phyloP scores from a whole-genome alignment of 768 basidiomycete genomes.

The Rhodotorula graminis region DNA sequence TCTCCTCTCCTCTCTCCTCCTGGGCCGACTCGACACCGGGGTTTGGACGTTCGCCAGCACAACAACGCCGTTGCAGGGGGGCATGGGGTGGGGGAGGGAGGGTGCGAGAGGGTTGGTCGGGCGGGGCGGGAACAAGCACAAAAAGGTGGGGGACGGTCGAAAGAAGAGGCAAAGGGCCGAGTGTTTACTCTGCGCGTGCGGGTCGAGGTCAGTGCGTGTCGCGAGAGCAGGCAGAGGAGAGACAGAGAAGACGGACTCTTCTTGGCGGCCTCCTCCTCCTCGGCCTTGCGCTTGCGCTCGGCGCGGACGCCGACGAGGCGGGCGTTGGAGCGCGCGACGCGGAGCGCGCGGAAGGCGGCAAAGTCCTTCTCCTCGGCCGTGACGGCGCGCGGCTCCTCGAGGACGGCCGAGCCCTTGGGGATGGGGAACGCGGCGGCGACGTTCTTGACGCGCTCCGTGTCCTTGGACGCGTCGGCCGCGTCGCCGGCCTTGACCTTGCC shows the following conservation, averaged over 20 bases:
- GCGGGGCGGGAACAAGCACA: not conserved
- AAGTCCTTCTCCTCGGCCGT: constrained; percentile 82
- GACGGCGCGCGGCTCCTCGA: constrained; percentile 88
- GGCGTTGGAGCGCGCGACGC: constrained; percentile 70
- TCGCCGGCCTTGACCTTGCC: constrained; percentile 90
- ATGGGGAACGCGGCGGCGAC: constrained; percentile 56
- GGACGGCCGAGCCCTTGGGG: constrained; percentile 57
- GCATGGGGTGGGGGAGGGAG: not conserved
- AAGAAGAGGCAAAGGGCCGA: not conserved
- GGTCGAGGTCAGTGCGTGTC: too few species aligned
- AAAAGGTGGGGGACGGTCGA: not conserved
- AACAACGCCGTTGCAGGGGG: not conserved
- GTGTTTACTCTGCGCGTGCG: not conserved
- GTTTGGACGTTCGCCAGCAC: not conserved
- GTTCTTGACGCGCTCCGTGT: constrained; percentile 65
- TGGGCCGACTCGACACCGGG: too few species aligned
- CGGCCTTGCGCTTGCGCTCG: constrained; percentile 78
- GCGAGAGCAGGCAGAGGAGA: not conserved
- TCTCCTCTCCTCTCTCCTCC: not conserved
- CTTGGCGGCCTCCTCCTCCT: constrained; percentile 53
- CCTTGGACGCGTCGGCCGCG: constrained; percentile 81
- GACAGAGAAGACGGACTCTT: not conserved
- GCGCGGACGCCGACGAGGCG: constrained; percentile 85
- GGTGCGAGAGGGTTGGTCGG: too few species aligned
- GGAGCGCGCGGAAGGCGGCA: constrained; percentile 78